Conservation (phyloP, 768 basidiomycete species). For the Leucosporidium creatinivorum region DNA sequence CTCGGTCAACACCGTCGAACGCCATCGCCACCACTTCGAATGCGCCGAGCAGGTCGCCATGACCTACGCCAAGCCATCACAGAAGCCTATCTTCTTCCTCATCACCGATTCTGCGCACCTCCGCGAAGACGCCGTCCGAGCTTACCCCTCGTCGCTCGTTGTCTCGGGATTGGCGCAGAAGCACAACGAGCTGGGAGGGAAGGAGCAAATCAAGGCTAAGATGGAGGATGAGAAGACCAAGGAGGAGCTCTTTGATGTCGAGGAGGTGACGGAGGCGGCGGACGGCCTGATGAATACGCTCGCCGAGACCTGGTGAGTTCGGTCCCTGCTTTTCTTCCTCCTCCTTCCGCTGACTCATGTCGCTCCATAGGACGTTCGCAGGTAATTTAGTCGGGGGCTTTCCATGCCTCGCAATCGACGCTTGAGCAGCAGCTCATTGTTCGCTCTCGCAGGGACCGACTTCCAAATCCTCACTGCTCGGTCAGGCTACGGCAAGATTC, state of each 20-base stretch:
- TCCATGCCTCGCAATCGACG: too few relatives aligned
- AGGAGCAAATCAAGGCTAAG: conserved; percentile 7
- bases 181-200: conserved; percentile 19
- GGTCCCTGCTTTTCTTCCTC: too few relatives aligned
- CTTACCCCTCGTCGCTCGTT: conserved; percentile 11
- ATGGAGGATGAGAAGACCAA: conserved; percentile 5
- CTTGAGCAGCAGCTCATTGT: too few relatives aligned
- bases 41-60: conserved; percentile 19
- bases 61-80: conserved; percentile 19
- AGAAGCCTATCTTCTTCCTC: conserved; percentile 24
- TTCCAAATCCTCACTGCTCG: conserved; percentile 21
- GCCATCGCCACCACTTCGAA: conserved; percentile 8
- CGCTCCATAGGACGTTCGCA: too few relatives aligned
- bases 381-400: too few relatives aligned
- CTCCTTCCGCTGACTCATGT: too few relatives aligned
- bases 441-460: conserved; percentile 21
- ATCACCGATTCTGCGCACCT: conserved; percentile 15
- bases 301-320: conserved; percentile 17
- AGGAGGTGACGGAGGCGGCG: background rate
- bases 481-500: conserved; percentile 25
- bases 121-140: conserved; percentile 5
- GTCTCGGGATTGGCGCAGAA: conserved; percentile 17
- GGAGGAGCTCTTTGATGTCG: background rate
- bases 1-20: conserved; percentile 9
- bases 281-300: conserved; percentile 22